Percentiles rank a stretch among this genome's conserved stretches.
These are phyloP conservation scores for Aquanectria penicillioides DNA, from an alignment of 2,329 filamentous ascomycete species.

Conservation along the genomic window DNA sequence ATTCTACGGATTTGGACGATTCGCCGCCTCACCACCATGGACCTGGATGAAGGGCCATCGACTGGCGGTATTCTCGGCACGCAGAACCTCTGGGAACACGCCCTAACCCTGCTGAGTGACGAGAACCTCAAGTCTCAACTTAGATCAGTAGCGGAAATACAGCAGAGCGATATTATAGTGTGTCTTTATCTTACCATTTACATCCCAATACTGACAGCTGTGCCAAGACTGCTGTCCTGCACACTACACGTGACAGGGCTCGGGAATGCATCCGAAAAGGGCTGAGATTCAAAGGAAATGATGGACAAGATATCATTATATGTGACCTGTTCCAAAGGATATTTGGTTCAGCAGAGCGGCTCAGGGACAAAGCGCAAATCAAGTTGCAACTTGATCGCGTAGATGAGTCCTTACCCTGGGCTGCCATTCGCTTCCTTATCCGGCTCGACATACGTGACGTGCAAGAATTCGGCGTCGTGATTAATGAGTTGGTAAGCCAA, in stretches of 20 bases:
- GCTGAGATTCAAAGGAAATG: neutral
- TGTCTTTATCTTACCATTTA: neutral
- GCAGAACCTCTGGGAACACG: neutral
- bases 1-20: neutral
- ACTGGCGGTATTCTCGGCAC: neutral
- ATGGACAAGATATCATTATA: neutral
- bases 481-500: neutral
- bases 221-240: neutral
- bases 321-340: constrained; percentile 1
- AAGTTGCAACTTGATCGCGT: neutral
- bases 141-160: neutral
- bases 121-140: neutral
- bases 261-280: neutral
- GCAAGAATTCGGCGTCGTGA: neutral
- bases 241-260: neutral
- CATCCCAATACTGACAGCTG: neutral
- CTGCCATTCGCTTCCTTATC: neutral
- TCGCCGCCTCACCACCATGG: neutral
- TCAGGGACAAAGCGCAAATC: neutral
- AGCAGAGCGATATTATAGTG: neutral
- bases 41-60: no score
- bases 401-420: neutral
- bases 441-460: neutral
- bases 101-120: neutral
- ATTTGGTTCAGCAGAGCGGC: neutral